Evolutionary conservation across 441 rosid species (phyloP).

Genomic region (Adansonia rubrostipa): DNA sequence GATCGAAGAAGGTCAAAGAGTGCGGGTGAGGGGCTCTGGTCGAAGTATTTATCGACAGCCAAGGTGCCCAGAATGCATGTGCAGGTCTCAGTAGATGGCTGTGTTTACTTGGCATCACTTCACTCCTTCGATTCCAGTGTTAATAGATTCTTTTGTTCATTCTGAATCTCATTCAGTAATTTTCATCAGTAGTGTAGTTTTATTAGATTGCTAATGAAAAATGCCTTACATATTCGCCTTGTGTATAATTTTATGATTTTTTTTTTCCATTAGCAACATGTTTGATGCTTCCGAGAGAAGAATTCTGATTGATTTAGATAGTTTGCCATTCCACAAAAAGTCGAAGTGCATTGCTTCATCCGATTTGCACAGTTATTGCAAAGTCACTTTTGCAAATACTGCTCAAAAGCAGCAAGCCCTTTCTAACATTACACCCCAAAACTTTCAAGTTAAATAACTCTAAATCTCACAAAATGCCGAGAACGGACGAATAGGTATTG

Average conservation of each 20-base stretch:
- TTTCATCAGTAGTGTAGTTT: not conserved
- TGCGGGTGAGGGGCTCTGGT: constrained; percentile 56
- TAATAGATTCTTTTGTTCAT: not conserved
- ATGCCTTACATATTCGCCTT: not conserved
- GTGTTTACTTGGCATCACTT: not conserved
- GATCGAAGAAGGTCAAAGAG: constrained; percentile 76
- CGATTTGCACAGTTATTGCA: not conserved
- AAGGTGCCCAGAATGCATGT: constrained; percentile 86
- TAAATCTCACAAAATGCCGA: not conserved
- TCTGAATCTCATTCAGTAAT: not conserved
- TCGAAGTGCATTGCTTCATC: not conserved
- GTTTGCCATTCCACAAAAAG: not conserved
- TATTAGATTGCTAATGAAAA: not conserved
- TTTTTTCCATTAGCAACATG: too few relatives aligned
- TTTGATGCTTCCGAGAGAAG: not conserved
- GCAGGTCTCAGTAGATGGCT: constrained; percentile 41
- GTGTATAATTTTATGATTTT: too few relatives aligned
- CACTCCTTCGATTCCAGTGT: not conserved
- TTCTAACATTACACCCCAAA: not conserved
- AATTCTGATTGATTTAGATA: not conserved
- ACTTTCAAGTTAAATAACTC: not conserved
- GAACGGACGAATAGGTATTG: constrained; percentile 23
- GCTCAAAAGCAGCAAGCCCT: not conserved
- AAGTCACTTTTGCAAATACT: constrained; percentile 19
- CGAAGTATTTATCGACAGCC: constrained; percentile 92